A percentile compares a stretch with the other conserved stretches of the same genome.
These are phyloP conservation scores for Didymella pomorum DNA, from an alignment of 2,329 filamentous ascomycete genomes.

Conservation along the genomic window DNA sequence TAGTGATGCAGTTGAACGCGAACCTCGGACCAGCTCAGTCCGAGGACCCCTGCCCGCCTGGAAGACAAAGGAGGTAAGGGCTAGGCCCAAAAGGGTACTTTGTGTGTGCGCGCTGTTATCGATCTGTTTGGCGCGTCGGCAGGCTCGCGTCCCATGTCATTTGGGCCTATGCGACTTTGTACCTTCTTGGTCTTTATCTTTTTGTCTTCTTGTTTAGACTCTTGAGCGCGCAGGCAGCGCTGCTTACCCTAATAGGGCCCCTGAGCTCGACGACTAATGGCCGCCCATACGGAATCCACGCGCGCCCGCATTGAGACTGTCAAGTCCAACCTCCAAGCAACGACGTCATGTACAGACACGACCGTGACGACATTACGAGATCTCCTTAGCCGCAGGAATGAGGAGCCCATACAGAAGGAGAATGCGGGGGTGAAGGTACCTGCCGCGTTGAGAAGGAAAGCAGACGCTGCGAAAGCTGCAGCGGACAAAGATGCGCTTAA, in stretches of 20 bases:
- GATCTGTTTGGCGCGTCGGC: constrained; percentile 20
- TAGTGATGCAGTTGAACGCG: constrained; percentile 6
- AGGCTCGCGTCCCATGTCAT: constrained; percentile 13
- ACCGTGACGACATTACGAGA: constrained; percentile 58
- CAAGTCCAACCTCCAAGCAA: constrained; percentile 57
- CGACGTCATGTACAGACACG: constrained; percentile 58
- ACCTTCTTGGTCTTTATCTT: constrained; percentile 14
- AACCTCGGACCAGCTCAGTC: constrained; percentile 1
- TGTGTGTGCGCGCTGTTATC: constrained; percentile 19
- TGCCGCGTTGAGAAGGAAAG: constrained; percentile 35
- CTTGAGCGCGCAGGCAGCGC: constrained; percentile 21
- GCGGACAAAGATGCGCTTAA: constrained; percentile 49
- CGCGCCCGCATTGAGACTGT: constrained; percentile 59
- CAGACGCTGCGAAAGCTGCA: constrained; percentile 41
- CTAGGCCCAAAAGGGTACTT: constrained; percentile 7
- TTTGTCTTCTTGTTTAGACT: constrained; percentile 15
- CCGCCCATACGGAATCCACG: constrained; percentile 39
- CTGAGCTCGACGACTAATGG: constrained; percentile 34
- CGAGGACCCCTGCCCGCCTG: constrained; percentile 10
- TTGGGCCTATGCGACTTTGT: constrained; percentile 10
- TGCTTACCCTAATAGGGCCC: constrained; percentile 18
- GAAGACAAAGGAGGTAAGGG: background rate
- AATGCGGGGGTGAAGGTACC: constrained; percentile 44
- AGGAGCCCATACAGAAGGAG: constrained; percentile 46
- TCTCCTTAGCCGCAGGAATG: constrained; percentile 50